Conservation (phyloP, 1,139 yeast species). For the Williopsis jadinii region DNA sequence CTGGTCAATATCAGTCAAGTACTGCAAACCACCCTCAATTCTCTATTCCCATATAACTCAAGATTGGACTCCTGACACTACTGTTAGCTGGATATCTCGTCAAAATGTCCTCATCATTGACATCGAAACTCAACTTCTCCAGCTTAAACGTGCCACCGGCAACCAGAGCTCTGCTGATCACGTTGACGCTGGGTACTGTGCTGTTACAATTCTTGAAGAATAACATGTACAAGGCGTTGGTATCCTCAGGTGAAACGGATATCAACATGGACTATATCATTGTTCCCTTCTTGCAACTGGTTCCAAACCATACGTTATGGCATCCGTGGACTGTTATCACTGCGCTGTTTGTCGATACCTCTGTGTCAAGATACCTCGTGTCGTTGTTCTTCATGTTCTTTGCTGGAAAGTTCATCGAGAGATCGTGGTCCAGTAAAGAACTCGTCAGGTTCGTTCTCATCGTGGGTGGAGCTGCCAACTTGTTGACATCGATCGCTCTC, state of each 20-base stretch:
- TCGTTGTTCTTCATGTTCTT: slow-evolving; percentile 45
- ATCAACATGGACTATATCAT: slow-evolving; percentile 33
- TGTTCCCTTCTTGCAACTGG: slow-evolving; percentile 61
- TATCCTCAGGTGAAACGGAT: slow-evolving; percentile 13
- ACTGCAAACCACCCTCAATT: too few relatives aligned
- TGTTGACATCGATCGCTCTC: slow-evolving; percentile 35
- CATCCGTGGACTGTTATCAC: slow-evolving; percentile 77
- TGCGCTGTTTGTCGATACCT: slow-evolving; percentile 65
- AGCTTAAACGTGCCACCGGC: slow-evolving; percentile 32
- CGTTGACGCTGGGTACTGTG: slow-evolving; percentile 27
- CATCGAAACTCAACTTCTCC: slow-evolving; percentile 14
- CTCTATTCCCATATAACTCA: background rate
- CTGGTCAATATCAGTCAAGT: too few relatives aligned
- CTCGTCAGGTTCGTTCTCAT: slow-evolving; percentile 52
- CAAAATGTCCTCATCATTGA: slow-evolving; percentile 18
- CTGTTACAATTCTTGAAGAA: slow-evolving; percentile 28
- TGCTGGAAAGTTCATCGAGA: slow-evolving; percentile 47
- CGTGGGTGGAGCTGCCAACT: slow-evolving; percentile 54
- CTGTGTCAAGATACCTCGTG: slow-evolving; percentile 41
- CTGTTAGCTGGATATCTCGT: slow-evolving; percentile 16
- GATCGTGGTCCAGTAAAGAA: slow-evolving; percentile 53
- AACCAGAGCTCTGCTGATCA: slow-evolving; percentile 28
- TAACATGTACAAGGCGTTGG: slow-evolving; percentile 19
- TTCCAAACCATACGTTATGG: slow-evolving; percentile 53
- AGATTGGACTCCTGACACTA: slow-evolving; percentile 13